Evolutionary conservation across 2,329 filamentous ascomycete species (phyloP), one percentile per base, ranked within the genome.

Genomic region (Aspergillus floridensis): DNA sequence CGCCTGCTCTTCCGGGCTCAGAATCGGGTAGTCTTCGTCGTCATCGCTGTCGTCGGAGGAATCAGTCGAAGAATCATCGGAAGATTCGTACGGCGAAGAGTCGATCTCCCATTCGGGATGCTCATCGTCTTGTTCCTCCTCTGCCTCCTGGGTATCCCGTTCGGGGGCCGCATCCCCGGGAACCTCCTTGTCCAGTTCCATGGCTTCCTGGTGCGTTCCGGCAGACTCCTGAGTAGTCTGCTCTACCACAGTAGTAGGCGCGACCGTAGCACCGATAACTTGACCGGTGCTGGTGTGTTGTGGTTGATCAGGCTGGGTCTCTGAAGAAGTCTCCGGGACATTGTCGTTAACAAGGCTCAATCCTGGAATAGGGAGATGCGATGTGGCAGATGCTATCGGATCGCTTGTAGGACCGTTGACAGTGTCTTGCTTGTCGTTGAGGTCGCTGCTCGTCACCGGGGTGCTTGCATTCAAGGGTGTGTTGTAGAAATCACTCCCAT

Each of bases 41-140:
- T 78, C 80, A 38, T 68, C 66, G 48, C 71, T 73, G 56, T 86
- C 87, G 56, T 84, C 83, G 2, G 83, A 84, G n/a, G 83, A 84
- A 62, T 88, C 85, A 2, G 86, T 87, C n/a, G 82, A 83, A 24
- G 84, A 83, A 65, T 86, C 83, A 53, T 78, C 79, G 24, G 76
- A 78, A 5, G 88, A 90, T 68, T 88, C 86, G 69, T 89, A 89
- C 0, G 89, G 89, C 0, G 88, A 91, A 1, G 89, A 92, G 68
- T 93, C 90, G 7, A 83, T 79, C 71, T 96, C 91, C 91, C 92
- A 98, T 74, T 97, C 93, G 3, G 89, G 88, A 49, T 89, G 81
- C 56, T 80, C 75, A 49, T 80, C 78, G 32, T 75, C 78, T 55
- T 80, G 78, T 65, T 79, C 69, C 6, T 66, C 64, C 24, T 65